These are phyloP conservation scores for Astraeus odoratus DNA, from an alignment of 768 basidiomycete genomes.

Conservation along the genomic window DNA sequence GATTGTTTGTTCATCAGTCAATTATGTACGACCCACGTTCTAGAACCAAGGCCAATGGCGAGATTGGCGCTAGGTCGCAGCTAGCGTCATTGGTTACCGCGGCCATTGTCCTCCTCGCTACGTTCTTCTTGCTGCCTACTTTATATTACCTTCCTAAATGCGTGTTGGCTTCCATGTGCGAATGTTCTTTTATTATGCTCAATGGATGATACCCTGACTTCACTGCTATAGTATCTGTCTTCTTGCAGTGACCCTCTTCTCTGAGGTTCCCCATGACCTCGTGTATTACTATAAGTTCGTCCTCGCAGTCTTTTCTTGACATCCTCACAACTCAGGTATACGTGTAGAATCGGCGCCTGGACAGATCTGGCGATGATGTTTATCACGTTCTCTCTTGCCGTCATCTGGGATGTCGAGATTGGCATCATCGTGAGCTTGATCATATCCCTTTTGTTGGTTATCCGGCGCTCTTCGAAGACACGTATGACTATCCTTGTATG, in stretches of 20 bases:
- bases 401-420: constrained; percentile 88
- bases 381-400: constrained; percentile 81
- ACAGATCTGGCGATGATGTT: constrained; percentile 81
- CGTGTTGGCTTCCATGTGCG: constrained; percentile 82
- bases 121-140: constrained; percentile 84
- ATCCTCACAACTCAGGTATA: background rate
- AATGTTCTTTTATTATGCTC: constrained; percentile 9
- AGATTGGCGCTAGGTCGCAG: constrained; percentile 84
- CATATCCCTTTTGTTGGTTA: constrained; percentile 82
- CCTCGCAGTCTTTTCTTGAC: background rate
- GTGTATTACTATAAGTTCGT: constrained; percentile 75
- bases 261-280: constrained; percentile 84
- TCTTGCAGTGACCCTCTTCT: constrained; percentile 78
- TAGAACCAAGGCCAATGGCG: constrained; percentile 82
- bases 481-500: constrained; percentile 85
- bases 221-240: constrained; percentile 59
- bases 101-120: constrained; percentile 67
- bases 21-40: background rate
- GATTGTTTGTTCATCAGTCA: background rate
- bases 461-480: constrained; percentile 81
- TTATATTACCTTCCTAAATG: constrained; percentile 86
- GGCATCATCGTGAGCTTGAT: constrained; percentile 87
- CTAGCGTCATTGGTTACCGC: constrained; percentile 82
- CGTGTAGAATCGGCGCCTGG: constrained; percentile 79
- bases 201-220: constrained; percentile 8